Evolutionary conservation across 2,329 filamentous ascomycete species (phyloP).

Genomic region (Penicillium sp.): DNA sequence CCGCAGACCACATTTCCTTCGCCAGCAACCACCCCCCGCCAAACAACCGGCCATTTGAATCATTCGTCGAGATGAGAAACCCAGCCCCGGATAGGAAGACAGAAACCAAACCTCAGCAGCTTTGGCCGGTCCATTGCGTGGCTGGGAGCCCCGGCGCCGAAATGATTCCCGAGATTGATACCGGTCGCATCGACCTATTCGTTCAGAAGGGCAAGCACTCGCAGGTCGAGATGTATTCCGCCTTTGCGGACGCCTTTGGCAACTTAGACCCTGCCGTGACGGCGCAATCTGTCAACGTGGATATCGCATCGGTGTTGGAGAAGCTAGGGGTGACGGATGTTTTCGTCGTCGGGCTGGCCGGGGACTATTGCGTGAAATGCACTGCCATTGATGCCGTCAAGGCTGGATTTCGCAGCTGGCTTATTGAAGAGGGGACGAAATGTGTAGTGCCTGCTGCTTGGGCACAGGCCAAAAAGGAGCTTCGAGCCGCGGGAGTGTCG

Average conservation of each 20-base stretch:
- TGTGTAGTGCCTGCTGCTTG: conserved; percentile 67
- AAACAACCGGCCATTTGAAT: conserved; percentile 68
- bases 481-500: conserved; percentile 62
- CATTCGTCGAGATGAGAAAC: conserved; percentile 61
- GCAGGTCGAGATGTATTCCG: conserved; percentile 89
- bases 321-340: conserved; percentile 70
- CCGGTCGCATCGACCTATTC: conserved; percentile 60
- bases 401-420: conserved; percentile 74
- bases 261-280: conserved; percentile 42
- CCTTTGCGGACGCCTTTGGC: conserved; percentile 79
- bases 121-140: conserved; percentile 93
- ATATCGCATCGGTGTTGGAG: conserved; percentile 62
- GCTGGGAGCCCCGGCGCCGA: conserved; percentile 71
- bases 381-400: conserved; percentile 77
- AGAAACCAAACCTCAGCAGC: conserved; percentile 65
- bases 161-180: conserved; percentile 71
- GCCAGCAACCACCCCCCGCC: conserved; percentile 71
- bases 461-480: conserved; percentile 56
- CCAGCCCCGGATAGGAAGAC: conserved; percentile 52
- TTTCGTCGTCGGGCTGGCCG: conserved; percentile 81
- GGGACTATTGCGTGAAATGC: conserved; percentile 83
- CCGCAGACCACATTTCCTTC: conserved; percentile 81
- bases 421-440: conserved; percentile 77
- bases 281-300: conserved; percentile 51
- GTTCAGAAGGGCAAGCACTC: conserved; percentile 77